These are phyloP conservation scores for Trichophyton rubrum DNA, from an alignment of 2,329 filamentous ascomycete species.

Conservation along the genomic window DNA sequence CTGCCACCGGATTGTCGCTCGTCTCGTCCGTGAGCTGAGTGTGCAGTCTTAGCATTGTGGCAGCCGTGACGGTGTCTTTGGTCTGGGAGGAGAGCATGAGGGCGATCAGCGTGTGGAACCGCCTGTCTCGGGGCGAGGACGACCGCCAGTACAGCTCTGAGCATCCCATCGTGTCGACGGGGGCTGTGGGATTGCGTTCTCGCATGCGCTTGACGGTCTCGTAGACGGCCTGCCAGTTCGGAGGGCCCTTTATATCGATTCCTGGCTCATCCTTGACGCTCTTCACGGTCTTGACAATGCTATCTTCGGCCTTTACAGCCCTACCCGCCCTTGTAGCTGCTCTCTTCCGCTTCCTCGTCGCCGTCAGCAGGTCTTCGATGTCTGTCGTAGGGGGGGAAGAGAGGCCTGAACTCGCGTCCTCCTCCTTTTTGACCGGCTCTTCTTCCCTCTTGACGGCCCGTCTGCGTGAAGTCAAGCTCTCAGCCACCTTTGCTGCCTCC, in stretches of 20 bases:
- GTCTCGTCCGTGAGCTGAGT: slow-evolving; percentile 46
- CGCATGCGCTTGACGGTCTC: slow-evolving; percentile 64
- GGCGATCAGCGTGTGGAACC: slow-evolving; percentile 76
- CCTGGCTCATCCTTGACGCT: slow-evolving; percentile 1
- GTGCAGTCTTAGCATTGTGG: slow-evolving; percentile 67
- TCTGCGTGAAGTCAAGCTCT: slow-evolving; percentile 31
- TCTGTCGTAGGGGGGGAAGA: slow-evolving; percentile 33
- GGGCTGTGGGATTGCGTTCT: slow-evolving; percentile 53
- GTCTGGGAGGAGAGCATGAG: slow-evolving; percentile 90
- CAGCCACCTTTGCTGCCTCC: slow-evolving; percentile 47
- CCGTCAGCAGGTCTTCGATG: slow-evolving; percentile 45
- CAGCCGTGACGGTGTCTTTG: slow-evolving; percentile 80
- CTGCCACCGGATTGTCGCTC: not conserved
- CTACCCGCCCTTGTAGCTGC: slow-evolving; percentile 18
- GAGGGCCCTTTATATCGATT: slow-evolving; percentile 44
- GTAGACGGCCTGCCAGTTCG: slow-evolving; percentile 78
- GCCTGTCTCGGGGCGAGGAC: slow-evolving; percentile 43
- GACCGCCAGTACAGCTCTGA: slow-evolving; percentile 38
- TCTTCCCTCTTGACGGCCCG: not conserved
- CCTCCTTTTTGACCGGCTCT: not conserved
- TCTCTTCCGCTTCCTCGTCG: slow-evolving; percentile 37
- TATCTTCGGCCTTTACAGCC: slow-evolving; percentile 19
- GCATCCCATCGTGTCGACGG: slow-evolving; percentile 97
- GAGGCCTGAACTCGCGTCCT: slow-evolving; percentile 20
- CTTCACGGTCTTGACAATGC: slow-evolving; percentile 13